Evolutionary conservation across 192 early-diverging fungal genomes (phyloP).

Genomic region (Backusella mclennaniae): DNA sequence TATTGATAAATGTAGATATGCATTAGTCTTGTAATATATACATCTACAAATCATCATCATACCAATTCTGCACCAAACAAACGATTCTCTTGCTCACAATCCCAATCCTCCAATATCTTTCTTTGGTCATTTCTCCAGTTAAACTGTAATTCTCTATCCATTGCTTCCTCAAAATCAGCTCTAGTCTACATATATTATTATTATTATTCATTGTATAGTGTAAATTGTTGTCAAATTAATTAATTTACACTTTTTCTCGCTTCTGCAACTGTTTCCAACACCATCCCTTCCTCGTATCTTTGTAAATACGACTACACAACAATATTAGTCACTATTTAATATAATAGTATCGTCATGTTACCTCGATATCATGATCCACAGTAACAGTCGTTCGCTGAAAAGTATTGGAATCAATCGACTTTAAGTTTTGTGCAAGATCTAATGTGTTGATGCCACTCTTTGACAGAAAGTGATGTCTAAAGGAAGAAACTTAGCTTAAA

Average conservation of each 20-base stretch:
- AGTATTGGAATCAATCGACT: not conserved
- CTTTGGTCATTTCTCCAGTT: slow-evolving; percentile 7
- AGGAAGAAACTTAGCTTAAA: not conserved
- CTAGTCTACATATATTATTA: not conserved
- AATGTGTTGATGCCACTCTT: slow-evolving; percentile 10
- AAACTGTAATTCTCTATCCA: not conserved
- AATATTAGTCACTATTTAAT: not conserved
- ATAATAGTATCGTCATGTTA: not conserved
- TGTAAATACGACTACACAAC: not conserved
- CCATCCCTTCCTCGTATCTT: not conserved
- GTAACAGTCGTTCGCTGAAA: not conserved
- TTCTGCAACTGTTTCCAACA: not conserved
- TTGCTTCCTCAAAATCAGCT: not conserved
- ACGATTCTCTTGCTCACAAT: not conserved
- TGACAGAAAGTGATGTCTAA: slow-evolving; percentile 16
- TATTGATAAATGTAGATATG: too few relatives aligned
- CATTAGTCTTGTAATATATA: too few relatives aligned
- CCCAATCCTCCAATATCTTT: slow-evolving; percentile 11
- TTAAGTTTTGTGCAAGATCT: not conserved
- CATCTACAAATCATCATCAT: not conserved
- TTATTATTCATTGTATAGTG: not conserved
- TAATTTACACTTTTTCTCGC: not conserved
- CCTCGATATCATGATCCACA: slow-evolving; percentile 13
- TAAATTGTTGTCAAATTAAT: not conserved
- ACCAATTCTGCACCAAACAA: slow-evolving; percentile 11